Evolutionary conservation across 2,329 filamentous ascomycete genomes (phyloP).

Genomic region (Kalaharituber pfeilii): DNA sequence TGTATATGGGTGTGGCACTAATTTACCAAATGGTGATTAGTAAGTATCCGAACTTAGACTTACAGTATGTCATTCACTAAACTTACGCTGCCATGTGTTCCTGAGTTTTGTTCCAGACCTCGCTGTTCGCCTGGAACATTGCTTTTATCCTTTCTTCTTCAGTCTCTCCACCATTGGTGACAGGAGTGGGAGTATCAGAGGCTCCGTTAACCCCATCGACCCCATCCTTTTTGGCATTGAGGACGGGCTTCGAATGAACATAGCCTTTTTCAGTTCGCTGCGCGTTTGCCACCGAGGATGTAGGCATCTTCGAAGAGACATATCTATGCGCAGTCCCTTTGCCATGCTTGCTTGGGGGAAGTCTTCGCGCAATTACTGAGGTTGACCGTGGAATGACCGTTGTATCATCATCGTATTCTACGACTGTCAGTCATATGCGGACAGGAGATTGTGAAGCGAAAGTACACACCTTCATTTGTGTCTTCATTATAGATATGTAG

Average conservation of each 20-base stretch:
- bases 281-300: constrained; percentile 40
- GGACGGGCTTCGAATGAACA: constrained; percentile 40
- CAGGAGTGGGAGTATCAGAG: constrained; percentile 8
- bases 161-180: constrained; percentile 25
- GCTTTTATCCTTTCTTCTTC: constrained; percentile 89
- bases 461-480: constrained; percentile 46
- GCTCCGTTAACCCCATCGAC: constrained; percentile 8
- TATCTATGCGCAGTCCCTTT: constrained; percentile 85
- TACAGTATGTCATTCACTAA: background rate
- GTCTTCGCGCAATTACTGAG: constrained; percentile 72
- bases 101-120: constrained; percentile 85
- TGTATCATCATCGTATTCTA: constrained; percentile 95
- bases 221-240: constrained; percentile 1
- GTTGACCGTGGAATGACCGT: constrained; percentile 93
- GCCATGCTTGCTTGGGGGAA: constrained; percentile 68
- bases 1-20: constrained; percentile 31
- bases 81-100: constrained; percentile 72
- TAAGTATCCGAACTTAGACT: constrained; percentile 10
- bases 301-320: constrained; percentile 88
- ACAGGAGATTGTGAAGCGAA: background rate
- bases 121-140: constrained; percentile 75
- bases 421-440: constrained; percentile 14
- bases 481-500: constrained; percentile 88
- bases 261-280: constrained; percentile 22
- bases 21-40: background rate